Evolutionary conservation across 441 rosid genomes (phyloP), one percentile per base, ranked within the genome.

Genomic region (Biscutella laevigata): DNA sequence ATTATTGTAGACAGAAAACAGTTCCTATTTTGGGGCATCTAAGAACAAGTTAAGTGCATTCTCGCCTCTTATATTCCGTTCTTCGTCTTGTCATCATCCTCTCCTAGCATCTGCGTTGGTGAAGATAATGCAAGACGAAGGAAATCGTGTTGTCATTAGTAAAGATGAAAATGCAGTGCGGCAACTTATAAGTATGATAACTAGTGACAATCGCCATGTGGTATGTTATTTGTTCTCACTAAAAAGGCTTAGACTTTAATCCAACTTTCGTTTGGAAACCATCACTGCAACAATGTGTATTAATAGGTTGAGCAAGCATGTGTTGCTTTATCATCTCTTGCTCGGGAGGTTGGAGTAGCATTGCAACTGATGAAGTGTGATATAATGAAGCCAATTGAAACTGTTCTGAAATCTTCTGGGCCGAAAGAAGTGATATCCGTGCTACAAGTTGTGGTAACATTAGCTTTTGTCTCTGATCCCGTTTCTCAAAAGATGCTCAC

Each of bases 81-180:
- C 84, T 74, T 92, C 96, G 25, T 92, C 98, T 38, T 92, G 98
- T 65, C 96, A 92, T 67, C 98, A 92, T 69, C 95, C 95, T 67
- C 80, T 92, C 62, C 75, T 92, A 65, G 98, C 98, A 63, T 88
- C 97, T 71, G 83, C 98, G 11, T 64, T 92, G 76, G 96, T 83
- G 69, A 92, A 92, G 81, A 88, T 92, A 69, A 78, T 88, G 82
- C 86, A 92, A 79, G 96, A 92, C 64, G 81, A 78, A 66, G 98
- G 87, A 66, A 88, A 92, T 45, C 89, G 92, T 59, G 70, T 50
- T 52, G 82, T 86, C 60, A 80, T 92, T 69, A 89, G 92, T 61
- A 92, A 88, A 81, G 98, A 92, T 82, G 95, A 88, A 78, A 92
- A 88, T 79, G 98, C 98, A 36, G 83, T 92, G 61, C 77, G 97